Conservation (phyloP, 2,329 filamentous ascomycete genomes). For the Paramyrothecium sp. region DNA sequence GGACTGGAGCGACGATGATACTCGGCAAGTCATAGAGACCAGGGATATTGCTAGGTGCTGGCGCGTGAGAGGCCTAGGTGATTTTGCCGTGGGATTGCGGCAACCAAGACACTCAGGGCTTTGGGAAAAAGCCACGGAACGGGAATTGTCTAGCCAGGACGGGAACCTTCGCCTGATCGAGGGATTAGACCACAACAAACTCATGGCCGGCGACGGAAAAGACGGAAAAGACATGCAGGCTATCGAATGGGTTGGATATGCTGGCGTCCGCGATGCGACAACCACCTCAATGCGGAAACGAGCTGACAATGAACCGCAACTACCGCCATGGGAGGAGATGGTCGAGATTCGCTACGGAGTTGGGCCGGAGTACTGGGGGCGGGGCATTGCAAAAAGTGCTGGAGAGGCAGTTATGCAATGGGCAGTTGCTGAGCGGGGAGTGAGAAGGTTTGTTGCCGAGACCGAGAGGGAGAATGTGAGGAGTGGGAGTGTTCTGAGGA, state of each 20-base stretch:
- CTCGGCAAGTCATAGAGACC: conserved; percentile 2
- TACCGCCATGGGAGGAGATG: conserved; percentile 15
- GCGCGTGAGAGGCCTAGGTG: conserved; percentile 12
- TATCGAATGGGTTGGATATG: conserved; percentile 14
- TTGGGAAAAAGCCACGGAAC: not conserved
- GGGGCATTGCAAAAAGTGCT: conserved; percentile 12
- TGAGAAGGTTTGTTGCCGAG: conserved; percentile 14
- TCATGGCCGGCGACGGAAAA: not conserved
- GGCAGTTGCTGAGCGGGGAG: conserved; percentile 11
- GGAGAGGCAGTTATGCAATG: conserved; percentile 13
- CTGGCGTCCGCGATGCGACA: conserved; percentile 11
- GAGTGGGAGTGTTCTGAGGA: conserved; percentile 7
- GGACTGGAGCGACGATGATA: conserved; percentile 11
- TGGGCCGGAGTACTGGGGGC: conserved; percentile 7
- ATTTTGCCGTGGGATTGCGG: conserved; percentile 13
- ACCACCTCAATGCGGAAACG: conserved; percentile 1
- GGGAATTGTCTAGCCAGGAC: not conserved
- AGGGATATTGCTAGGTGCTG: conserved; percentile 10
- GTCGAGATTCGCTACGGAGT: conserved; percentile 16
- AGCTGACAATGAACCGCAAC: not conserved
- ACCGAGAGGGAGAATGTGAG: conserved; percentile 10
- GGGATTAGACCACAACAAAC: not conserved
- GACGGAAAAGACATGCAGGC: not conserved
- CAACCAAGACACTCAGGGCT: not conserved
- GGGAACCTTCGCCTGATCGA: conserved; percentile 2